These are phyloP conservation scores for Leccinellum luteum DNA, from an alignment of 768 basidiomycete genomes.

Conservation along the genomic window DNA sequence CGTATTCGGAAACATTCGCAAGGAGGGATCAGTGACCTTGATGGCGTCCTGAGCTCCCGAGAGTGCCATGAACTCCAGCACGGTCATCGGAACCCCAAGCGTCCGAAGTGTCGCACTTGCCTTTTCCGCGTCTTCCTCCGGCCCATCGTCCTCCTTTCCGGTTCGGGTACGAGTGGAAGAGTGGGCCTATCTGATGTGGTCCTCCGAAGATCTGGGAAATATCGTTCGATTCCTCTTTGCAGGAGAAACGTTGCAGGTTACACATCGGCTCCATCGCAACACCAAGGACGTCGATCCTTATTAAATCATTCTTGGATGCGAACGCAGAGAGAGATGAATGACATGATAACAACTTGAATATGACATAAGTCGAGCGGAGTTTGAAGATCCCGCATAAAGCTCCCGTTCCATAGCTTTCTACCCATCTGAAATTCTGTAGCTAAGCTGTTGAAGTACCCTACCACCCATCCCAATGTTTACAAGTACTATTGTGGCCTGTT, in stretches of 20 bases:
- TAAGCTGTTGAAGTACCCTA: too few species aligned
- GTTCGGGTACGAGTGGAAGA: constrained; percentile 36
- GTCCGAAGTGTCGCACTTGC: constrained; percentile 81
- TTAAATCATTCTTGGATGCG: too few species aligned
- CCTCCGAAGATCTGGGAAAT: constrained; percentile 56
- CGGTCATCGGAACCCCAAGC: constrained; percentile 96
- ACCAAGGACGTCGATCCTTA: too few species aligned
- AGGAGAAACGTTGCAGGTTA: constrained; percentile 71
- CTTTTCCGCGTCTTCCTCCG: constrained; percentile 66
- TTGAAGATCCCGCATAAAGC: too few species aligned
- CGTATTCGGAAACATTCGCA: constrained; percentile 14
- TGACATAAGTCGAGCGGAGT: too few species aligned
- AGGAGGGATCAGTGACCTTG: constrained; percentile 74
- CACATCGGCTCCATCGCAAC: constrained; percentile 80
- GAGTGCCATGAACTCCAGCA: constrained; percentile 90
- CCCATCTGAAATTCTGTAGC: too few species aligned
- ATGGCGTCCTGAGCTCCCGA: constrained; percentile 97
- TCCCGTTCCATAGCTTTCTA: too few species aligned
- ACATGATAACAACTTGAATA: too few species aligned
- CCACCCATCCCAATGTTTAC: too few species aligned
- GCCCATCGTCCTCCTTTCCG: constrained; percentile 51
- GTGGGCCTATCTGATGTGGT: constrained; percentile 39
- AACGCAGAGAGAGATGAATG: too few species aligned
- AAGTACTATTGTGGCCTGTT: too few species aligned
- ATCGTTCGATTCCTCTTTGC: constrained; percentile 31